phyloP scores from a whole-genome alignment of 2,329 filamentous ascomycete genomes.

The Aspergillus vadensis region DNA sequence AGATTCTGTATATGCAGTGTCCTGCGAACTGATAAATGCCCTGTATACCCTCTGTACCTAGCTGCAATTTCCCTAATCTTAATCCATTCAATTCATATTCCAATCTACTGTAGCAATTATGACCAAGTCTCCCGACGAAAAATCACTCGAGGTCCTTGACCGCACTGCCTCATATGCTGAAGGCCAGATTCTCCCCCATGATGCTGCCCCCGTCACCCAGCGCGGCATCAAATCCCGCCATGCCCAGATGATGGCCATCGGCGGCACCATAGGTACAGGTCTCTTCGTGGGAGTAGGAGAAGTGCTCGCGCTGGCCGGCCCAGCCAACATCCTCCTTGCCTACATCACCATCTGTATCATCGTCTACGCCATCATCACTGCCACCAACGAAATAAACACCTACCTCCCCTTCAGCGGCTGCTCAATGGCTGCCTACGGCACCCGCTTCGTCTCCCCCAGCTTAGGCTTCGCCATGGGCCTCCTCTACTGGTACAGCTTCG shows the following conservation, averaged over 20 bases:
- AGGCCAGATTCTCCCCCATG: not conserved
- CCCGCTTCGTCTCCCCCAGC: constrained; percentile 64
- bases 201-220: constrained; percentile 1
- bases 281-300: constrained; percentile 5
- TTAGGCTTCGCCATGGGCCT: constrained; percentile 52
- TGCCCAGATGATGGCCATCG: constrained; percentile 13
- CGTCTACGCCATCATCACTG: constrained; percentile 6
- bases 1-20: not conserved
- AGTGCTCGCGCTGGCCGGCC: not conserved
- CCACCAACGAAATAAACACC: constrained; percentile 8
- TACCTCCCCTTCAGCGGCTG: constrained; percentile 8
- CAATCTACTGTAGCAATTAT: not conserved
- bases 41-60: not conserved
- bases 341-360: not conserved
- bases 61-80: not conserved
- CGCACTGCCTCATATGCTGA: not conserved
- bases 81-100: not conserved
- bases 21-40: not conserved
- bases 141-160: not conserved
- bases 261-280: constrained; percentile 9
- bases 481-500: constrained; percentile 78
- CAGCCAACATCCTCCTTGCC: not conserved
- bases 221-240: constrained; percentile 12
- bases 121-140: not conserved
- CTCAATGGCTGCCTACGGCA: constrained; percentile 46